These are phyloP conservation scores for Scolecobasidium constrictum DNA, from an alignment of 2,329 filamentous ascomycete species.

Conservation along the genomic window DNA sequence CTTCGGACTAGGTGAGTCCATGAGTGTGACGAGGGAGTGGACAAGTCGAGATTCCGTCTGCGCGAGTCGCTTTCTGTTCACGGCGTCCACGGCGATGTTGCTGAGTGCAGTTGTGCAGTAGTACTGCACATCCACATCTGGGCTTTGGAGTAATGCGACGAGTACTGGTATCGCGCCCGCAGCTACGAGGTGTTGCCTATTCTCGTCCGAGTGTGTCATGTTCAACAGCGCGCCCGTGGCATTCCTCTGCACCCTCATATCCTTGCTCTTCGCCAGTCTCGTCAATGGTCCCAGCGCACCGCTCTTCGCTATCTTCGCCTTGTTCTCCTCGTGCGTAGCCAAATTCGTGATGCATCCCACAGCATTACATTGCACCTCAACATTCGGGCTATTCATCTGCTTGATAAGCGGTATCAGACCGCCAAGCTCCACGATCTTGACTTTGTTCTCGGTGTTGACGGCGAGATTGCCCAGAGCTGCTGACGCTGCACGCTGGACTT, in stretches of 20 bases:
- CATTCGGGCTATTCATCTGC: constrained; percentile 96
- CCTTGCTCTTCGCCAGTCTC: constrained; percentile 86
- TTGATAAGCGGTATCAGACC: constrained; percentile 85
- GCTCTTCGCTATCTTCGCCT: constrained; percentile 93
- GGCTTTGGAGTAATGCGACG: constrained; percentile 83
- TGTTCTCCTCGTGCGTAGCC: constrained; percentile 97
- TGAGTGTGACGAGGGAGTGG: constrained; percentile 85
- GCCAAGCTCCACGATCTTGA: constrained; percentile 85
- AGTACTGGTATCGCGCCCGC: constrained; percentile 96
- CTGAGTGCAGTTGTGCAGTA: constrained; percentile 98
- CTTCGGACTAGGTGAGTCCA: constrained; percentile 95
- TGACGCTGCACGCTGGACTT: constrained; percentile 93
- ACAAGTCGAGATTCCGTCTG: constrained; percentile 86
- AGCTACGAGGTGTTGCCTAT: constrained; percentile 92
- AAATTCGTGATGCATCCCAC: constrained; percentile 98
- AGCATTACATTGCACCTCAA: constrained; percentile 98
- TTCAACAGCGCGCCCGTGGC: constrained; percentile 92
- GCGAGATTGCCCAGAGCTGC: constrained; percentile 92
- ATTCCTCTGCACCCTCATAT: constrained; percentile 97
- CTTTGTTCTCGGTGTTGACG: constrained; percentile 97
- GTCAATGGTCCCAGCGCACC: constrained; percentile 87
- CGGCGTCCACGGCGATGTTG: constrained; percentile 92
- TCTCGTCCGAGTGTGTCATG: constrained; percentile 99
- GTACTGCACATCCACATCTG: constrained; percentile 96
- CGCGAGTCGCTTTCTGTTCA: constrained; percentile 82